These are phyloP conservation scores for Nicotiana noctiflora DNA, from an alignment of 257 asterid species.

Conservation along the genomic window DNA sequence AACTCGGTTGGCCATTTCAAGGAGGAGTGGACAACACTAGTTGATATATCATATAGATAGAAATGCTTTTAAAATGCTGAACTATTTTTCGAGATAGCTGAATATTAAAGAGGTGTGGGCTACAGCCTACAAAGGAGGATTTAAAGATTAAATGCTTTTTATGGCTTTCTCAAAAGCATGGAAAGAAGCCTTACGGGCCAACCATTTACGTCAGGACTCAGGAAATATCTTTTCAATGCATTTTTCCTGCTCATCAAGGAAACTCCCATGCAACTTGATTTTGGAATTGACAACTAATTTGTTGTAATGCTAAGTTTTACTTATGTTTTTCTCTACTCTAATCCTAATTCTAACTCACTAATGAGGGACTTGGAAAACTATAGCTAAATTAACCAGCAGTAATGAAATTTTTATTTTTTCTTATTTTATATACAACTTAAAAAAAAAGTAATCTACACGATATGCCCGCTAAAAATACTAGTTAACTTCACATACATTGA, in stretches of 20 bases:
- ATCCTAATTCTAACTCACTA: background rate
- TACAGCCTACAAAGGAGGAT: background rate
- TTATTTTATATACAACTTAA: too few species aligned
- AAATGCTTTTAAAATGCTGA: background rate
- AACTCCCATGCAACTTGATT: background rate
- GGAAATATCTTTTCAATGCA: background rate
- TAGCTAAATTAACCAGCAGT: too few species aligned
- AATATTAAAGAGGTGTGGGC: background rate
- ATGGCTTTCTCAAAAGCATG: conserved; percentile 4
- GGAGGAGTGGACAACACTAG: background rate
- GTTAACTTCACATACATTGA: too few species aligned
- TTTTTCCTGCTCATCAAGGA: background rate
- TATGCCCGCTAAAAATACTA: too few species aligned
- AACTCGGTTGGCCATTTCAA: background rate
- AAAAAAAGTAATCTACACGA: too few species aligned
- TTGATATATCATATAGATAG: background rate
- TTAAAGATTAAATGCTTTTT: background rate
- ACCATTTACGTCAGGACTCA: conserved; percentile 3
- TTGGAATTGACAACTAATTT: background rate
- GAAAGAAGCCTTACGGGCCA: background rate
- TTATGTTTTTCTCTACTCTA: background rate
- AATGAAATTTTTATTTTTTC: too few species aligned
- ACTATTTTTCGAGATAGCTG: background rate
- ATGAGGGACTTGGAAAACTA: too few species aligned
- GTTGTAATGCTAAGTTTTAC: background rate